phyloP scores from a whole-genome alignment of 306 rosid genomes.

The Ammopiptanthus mongolicus region DNA sequence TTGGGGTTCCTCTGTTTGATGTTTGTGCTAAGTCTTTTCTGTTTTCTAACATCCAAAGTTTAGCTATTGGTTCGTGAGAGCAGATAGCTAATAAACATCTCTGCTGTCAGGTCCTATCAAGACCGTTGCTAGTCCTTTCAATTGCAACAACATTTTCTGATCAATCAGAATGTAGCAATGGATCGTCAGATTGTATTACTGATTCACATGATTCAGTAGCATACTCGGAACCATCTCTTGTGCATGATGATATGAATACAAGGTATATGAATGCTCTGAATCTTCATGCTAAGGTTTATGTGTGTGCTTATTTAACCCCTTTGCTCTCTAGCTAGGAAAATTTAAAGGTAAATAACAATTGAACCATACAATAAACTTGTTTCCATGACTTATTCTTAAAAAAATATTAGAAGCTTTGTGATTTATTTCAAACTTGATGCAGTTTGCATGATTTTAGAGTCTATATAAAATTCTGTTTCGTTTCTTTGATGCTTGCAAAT shows the following conservation, averaged over 20 bases:
- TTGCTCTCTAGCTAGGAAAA: neutral
- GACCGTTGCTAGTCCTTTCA: conserved; percentile 62
- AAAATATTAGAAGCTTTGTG: neutral
- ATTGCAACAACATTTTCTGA: conserved; percentile 56
- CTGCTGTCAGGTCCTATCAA: conserved; percentile 53
- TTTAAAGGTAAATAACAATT: too few relatives aligned
- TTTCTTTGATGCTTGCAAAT: neutral
- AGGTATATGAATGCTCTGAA: conserved; percentile 37
- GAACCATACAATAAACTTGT: neutral
- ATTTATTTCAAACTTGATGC: neutral
- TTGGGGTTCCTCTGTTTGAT: neutral
- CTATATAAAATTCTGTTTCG: neutral
- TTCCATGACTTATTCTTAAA: neutral
- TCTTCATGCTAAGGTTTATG: neutral
- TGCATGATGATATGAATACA: conserved; percentile 37
- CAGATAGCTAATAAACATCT: conserved; percentile 9
- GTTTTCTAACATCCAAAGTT: neutral
- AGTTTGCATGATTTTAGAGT: neutral
- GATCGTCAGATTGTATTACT: conserved; percentile 28
- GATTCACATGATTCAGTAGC: conserved; percentile 42
- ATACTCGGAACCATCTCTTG: conserved; percentile 37
- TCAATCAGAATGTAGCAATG: conserved; percentile 23
- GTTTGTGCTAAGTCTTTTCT: neutral
- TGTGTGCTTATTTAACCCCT: neutral
- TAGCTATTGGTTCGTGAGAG: neutral